Percentiles rank a stretch among this genome's conserved stretches.
phyloP scores from a whole-genome alignment of 2,329 filamentous ascomycete genomes.

The Ceratocystis lukuohia region DNA sequence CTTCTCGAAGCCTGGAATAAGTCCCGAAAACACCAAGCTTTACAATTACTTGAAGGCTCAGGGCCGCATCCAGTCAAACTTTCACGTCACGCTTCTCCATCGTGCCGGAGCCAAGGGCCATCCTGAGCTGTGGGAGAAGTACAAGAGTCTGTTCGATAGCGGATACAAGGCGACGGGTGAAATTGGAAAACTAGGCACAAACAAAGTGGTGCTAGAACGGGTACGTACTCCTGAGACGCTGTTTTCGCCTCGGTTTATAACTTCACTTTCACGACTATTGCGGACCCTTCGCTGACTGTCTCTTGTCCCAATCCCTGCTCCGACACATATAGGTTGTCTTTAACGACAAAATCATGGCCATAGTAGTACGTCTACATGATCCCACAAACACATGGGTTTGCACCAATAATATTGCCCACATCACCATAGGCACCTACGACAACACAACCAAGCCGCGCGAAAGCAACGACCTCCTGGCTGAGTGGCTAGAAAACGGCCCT shows the following conservation, averaged over 20 bases:
- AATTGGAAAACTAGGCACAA: slow-evolving; percentile 41
- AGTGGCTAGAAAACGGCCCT: slow-evolving; percentile 53
- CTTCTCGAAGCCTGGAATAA: slow-evolving; percentile 44
- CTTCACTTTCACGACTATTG: background rate
- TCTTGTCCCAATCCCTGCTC: slow-evolving; percentile 24
- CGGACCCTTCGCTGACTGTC: background rate
- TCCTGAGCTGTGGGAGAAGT: slow-evolving; percentile 62
- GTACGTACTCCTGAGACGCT: slow-evolving; percentile 27
- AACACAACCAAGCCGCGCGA: slow-evolving; percentile 75
- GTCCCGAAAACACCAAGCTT: slow-evolving; percentile 34
- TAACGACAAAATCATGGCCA: slow-evolving; percentile 78
- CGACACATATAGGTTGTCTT: slow-evolving; percentile 59
- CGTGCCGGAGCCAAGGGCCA: slow-evolving; percentile 47
- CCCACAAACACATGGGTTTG: slow-evolving; percentile 48
- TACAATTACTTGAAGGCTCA: slow-evolving; percentile 62
- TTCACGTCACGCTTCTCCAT: slow-evolving; percentile 92
- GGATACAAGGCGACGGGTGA: slow-evolving; percentile 28
- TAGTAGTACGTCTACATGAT: slow-evolving; percentile 63
- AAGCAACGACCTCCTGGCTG: slow-evolving; percentile 69
- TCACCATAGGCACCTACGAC: slow-evolving; percentile 76
- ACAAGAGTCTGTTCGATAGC: slow-evolving; percentile 45
- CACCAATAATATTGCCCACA: slow-evolving; percentile 66
- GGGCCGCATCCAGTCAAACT: slow-evolving; percentile 65
- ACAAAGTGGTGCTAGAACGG: slow-evolving; percentile 49
- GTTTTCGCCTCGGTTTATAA: background rate